phyloP scores from a whole-genome alignment of 2,329 filamentous ascomycete genomes.

The Ophiostoma pallidulum region DNA sequence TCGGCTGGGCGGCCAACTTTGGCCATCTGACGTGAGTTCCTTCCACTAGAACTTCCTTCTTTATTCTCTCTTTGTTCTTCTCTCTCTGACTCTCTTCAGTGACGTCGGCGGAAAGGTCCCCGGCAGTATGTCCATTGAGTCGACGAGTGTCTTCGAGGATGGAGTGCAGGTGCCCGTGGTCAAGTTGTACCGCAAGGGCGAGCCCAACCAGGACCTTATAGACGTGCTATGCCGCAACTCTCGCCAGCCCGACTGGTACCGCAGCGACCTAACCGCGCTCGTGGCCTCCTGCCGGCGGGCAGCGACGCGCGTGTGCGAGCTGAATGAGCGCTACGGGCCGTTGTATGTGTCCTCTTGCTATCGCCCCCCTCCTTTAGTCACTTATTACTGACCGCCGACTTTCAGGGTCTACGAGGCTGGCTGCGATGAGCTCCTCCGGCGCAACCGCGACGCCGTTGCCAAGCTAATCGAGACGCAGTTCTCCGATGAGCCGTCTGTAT shows the following conservation, averaged over 20 bases:
- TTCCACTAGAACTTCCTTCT: neutral
- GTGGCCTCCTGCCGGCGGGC: constrained; percentile 37
- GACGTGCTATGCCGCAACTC: constrained; percentile 39
- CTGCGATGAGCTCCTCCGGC: constrained; percentile 32
- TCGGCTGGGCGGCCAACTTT: constrained; percentile 42
- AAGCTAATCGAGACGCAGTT: constrained; percentile 38
- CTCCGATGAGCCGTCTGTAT: constrained; percentile 28
- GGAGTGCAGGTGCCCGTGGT: constrained; percentile 40
- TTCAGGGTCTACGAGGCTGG: constrained; percentile 33
- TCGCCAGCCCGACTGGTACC: constrained; percentile 38
- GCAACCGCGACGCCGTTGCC: constrained; percentile 34
- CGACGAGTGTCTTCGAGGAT: constrained; percentile 38
- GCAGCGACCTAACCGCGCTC: constrained; percentile 36
- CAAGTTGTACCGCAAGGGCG: constrained; percentile 35
- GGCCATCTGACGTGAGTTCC: constrained; percentile 28
- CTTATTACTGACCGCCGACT: no score
- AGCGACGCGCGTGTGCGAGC: constrained; percentile 33
- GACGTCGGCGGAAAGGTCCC: constrained; percentile 37
- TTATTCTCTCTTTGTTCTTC: no score
- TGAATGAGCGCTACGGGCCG: constrained; percentile 33
- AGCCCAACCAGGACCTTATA: constrained; percentile 34
- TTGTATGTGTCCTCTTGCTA: no score
- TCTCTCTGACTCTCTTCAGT: neutral
- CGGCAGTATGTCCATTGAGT: constrained; percentile 40
- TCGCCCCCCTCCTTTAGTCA: no score